Base-by-base conservation (phyloP, 2,329 filamentous ascomycete species). In the Trichoderma cornu-damae region DNA sequence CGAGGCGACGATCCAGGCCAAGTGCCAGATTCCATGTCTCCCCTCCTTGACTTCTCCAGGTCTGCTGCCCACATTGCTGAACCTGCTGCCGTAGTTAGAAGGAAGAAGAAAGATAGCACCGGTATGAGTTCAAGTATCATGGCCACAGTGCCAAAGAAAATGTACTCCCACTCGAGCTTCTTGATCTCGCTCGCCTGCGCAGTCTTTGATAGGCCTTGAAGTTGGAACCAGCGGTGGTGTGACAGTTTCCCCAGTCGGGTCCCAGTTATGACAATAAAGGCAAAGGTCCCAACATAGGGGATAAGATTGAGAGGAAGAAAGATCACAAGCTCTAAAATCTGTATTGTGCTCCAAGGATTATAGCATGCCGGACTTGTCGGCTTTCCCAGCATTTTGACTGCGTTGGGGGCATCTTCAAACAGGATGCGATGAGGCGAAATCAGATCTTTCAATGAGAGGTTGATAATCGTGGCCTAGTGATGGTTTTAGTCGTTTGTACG, bases 141-240 rank as follows among this genome's bases (percentile, higher is more conserved):
- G 49, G 91, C 89, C 3, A 94, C 79, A 0, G 88, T 90, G 14
- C 94, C 94, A 67, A 97, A 96, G 90, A 90, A 96, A 12, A 90
- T 86, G 69, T 96, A 97, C 59, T 94, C 89, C 82, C 89, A 89
- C 61, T 83, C 78, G 53, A 87, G 80, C 42, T 77, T 77, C 59
- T 79, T 79, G 26, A 93, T 82, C 65, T 88, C 90, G 26, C 76
- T 76, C 65, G 89, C 89, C 61, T 84, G 80, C 68, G 95, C 83
- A 64, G 87, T 85, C 70, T 86, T 90, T 38, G 81, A 81, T 62
- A 95, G 78, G 0, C 86, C 89, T 38, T 86, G 79, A 48, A 99
- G 77, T 66, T 91, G 83, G 69, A 92, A 96, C 78, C 94, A 96
- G 58, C 94, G 80, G 77, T 92, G 94, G 65, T 96, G 92, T 56